Evolutionary conservation across 2,329 filamentous ascomycete species (phyloP).

Genomic region (Lasiodiplodia hormozganensis): DNA sequence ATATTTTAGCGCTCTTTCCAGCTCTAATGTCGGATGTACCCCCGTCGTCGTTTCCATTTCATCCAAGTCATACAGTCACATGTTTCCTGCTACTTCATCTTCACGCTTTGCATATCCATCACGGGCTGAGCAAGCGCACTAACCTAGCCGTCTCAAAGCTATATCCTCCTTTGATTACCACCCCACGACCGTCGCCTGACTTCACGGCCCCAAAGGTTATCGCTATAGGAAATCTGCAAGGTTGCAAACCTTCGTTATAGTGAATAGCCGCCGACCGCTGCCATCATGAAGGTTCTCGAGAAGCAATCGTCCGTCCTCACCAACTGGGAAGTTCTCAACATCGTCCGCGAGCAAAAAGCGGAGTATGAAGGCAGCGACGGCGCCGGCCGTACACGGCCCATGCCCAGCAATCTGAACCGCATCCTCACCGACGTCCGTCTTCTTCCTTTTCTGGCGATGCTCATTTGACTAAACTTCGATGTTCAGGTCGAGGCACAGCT

Average conservation of each 20-base stretch:
- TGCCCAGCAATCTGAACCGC: conserved; percentile 63
- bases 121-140: background rate
- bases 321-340: conserved; percentile 73
- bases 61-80: background rate
- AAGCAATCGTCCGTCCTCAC: conserved; percentile 72
- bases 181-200: background rate
- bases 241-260: background rate
- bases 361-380: conserved; percentile 43
- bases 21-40: background rate
- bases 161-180: background rate
- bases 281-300: conserved; percentile 65
- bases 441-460: conserved; percentile 5
- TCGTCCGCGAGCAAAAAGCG: conserved; percentile 43
- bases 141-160: background rate
- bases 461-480: background rate
- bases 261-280: background rate
- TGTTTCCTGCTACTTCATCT: background rate
- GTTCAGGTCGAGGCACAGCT: conserved; percentile 57
- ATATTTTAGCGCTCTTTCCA: background rate
- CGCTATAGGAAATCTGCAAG: background rate
- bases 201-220: background rate
- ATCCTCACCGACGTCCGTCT: conserved; percentile 68
- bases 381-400: conserved; percentile 37
- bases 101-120: background rate
- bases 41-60: background rate